phyloP scores from a whole-genome alignment of 805 yeast species.

The Ogataea ramenticola region DNA sequence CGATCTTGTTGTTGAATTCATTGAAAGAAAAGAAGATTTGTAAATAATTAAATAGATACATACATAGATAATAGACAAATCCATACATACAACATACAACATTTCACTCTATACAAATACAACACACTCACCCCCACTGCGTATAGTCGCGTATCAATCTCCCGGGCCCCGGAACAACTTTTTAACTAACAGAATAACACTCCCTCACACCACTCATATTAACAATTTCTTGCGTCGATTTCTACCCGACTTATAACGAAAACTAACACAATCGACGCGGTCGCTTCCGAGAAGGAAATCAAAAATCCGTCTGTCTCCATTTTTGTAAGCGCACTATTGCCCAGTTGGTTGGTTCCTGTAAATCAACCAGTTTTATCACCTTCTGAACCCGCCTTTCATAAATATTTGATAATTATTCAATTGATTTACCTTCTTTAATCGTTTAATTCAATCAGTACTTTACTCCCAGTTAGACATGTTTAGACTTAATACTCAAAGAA shows the following conservation, averaged over 20 bases:
- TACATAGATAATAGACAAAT: too few species aligned
- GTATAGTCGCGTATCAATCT: too few species aligned
- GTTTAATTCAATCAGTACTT: not conserved
- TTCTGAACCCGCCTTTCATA: not conserved
- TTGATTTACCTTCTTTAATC: not conserved
- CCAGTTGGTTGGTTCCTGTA: not conserved
- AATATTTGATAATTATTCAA: not conserved
- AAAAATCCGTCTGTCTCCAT: not conserved
- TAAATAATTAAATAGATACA: not conserved
- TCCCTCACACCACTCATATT: too few species aligned
- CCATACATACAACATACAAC: not conserved
- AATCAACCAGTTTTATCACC: too few species aligned
- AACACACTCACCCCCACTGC: too few species aligned
- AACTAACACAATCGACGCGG: not conserved
- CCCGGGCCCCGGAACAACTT: too few species aligned
- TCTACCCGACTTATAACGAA: too few species aligned
- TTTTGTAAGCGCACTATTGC: not conserved
- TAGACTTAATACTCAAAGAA: conserved; percentile 20
- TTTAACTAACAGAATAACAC: too few species aligned
- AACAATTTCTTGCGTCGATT: too few species aligned
- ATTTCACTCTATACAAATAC: too few species aligned
- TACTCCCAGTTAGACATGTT: conserved; percentile 14
- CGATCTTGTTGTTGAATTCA: conserved; percentile 51
- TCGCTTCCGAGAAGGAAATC: not conserved
- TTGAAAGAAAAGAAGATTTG: conserved; percentile 33